These are phyloP conservation scores for Plasmodium billcollinsi DNA, from an alignment of 169 alveolate species.

Conservation along the genomic window DNA sequence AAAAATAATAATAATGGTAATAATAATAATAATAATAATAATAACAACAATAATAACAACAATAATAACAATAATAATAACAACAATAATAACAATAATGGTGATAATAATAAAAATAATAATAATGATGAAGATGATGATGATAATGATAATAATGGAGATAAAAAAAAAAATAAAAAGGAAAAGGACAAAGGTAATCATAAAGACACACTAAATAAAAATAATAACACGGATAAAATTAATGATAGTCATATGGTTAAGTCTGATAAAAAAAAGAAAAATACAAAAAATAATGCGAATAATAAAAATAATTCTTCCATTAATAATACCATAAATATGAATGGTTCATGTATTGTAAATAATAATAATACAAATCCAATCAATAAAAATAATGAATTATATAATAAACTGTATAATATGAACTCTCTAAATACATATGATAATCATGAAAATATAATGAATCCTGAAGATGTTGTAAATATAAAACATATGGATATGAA, in stretches of 20 bases:
- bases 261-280: slow-evolving; percentile 7
- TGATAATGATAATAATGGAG: slow-evolving; percentile 8
- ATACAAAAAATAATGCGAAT: slow-evolving; percentile 10
- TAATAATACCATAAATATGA: slow-evolving; percentile 10
- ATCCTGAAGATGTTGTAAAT: slow-evolving; percentile 30
- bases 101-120: not conserved
- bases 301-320: not conserved
- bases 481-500: slow-evolving; percentile 24
- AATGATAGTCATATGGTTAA: not conserved
- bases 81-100: not conserved
- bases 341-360: not conserved
- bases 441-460: slow-evolving; percentile 41
- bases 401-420: slow-evolving; percentile 18
- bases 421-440: slow-evolving; percentile 7
- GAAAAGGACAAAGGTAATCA: slow-evolving; percentile 8
- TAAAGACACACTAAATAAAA: not conserved
- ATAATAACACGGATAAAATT: slow-evolving; percentile 10
- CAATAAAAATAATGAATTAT: slow-evolving; percentile 28
- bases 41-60: not conserved
- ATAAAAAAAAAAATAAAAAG: slow-evolving; percentile 7
- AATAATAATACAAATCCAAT: slow-evolving; percentile 21
- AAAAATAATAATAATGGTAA: not conserved
- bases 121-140: not conserved
- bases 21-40: not conserved
- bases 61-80: not conserved